Percentiles rank a stretch among this genome's conserved stretches.
phyloP scores from a whole-genome alignment of 164 flowering plant species.

The Macadamia tetraphylla region DNA sequence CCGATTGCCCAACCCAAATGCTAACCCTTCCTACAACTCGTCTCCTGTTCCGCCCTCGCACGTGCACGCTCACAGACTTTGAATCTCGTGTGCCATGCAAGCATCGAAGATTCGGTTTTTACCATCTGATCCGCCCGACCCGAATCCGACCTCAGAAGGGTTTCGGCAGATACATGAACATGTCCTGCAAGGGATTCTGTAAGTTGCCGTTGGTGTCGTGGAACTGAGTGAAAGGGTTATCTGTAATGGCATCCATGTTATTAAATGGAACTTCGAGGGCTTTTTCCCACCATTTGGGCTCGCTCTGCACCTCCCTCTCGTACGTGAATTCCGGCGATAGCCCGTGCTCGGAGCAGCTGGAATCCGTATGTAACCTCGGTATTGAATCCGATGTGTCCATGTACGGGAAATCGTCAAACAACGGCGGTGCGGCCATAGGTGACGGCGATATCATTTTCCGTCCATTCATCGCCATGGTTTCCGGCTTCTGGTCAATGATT shows the following conservation, averaged over 20 bases:
- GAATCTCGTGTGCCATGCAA: too few relatives aligned
- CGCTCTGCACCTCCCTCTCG: slow-evolving; percentile 58
- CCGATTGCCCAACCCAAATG: too few relatives aligned
- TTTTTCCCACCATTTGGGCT: slow-evolving; percentile 39
- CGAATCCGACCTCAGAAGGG: neutral
- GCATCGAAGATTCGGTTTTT: too few relatives aligned
- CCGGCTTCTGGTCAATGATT: slow-evolving; percentile 39
- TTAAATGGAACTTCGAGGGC: slow-evolving; percentile 24
- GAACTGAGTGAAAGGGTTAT: slow-evolving; percentile 16
- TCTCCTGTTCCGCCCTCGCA: too few relatives aligned
- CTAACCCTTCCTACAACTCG: too few relatives aligned
- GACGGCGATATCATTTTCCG: slow-evolving; percentile 11
- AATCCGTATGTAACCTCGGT: slow-evolving; percentile 53
- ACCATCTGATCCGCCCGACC: too few relatives aligned
- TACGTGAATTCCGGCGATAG: slow-evolving; percentile 54
- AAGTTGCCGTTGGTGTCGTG: slow-evolving; percentile 15
- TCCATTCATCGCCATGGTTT: neutral
- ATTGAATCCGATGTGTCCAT: slow-evolving; percentile 56
- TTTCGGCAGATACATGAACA: slow-evolving; percentile 40
- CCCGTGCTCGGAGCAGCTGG: slow-evolving; percentile 71
- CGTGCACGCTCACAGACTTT: too few relatives aligned
- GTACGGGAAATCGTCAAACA: slow-evolving; percentile 28
- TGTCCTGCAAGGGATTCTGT: slow-evolving; percentile 53
- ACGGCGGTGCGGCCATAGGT: slow-evolving; percentile 9
- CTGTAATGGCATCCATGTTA: slow-evolving; percentile 34